Evolutionary conservation across 352 stramenopile species (phyloP).

Genomic region (Globisporangium irregulare): DNA sequence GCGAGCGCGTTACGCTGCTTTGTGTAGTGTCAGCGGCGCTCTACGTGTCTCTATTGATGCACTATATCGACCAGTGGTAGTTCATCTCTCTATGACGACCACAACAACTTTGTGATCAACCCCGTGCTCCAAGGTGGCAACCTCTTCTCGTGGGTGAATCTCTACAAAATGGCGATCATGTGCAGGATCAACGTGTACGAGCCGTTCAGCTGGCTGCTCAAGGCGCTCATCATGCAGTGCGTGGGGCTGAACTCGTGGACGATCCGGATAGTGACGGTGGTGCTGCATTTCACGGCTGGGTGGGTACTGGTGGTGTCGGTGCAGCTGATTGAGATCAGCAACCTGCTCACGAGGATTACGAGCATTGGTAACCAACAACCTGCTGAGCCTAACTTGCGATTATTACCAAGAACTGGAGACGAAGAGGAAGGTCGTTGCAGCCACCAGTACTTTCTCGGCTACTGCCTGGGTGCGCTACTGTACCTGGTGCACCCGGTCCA

Average conservation of each 20-base stretch:
- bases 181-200: slow-evolving; percentile 68
- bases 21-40: not conserved
- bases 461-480: slow-evolving; percentile 38
- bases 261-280: slow-evolving; percentile 38
- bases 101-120: slow-evolving; percentile 58
- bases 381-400: not conserved
- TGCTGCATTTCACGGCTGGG: slow-evolving; percentile 35
- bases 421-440: not conserved
- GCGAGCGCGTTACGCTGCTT: slow-evolving; percentile 5
- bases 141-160: slow-evolving; percentile 24
- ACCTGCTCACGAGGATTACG: not conserved
- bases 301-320: slow-evolving; percentile 28
- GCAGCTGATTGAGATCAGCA: slow-evolving; percentile 24
- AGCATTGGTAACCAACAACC: not conserved
- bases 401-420: not conserved
- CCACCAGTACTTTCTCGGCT: slow-evolving; percentile 18
- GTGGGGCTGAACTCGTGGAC: slow-evolving; percentile 35
- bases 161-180: slow-evolving; percentile 50
- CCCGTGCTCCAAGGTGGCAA: slow-evolving; percentile 31
- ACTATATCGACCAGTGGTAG: slow-evolving; percentile 25
- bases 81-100: slow-evolving; percentile 61
- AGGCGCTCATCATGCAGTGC: slow-evolving; percentile 37
- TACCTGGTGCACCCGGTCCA: slow-evolving; percentile 60
- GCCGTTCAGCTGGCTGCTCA: slow-evolving; percentile 62
- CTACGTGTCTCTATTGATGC: not conserved